These are phyloP conservation scores for Takashimella koratensis DNA, from an alignment of 1,284 basidiomycete genomes.

Conservation along the genomic window DNA sequence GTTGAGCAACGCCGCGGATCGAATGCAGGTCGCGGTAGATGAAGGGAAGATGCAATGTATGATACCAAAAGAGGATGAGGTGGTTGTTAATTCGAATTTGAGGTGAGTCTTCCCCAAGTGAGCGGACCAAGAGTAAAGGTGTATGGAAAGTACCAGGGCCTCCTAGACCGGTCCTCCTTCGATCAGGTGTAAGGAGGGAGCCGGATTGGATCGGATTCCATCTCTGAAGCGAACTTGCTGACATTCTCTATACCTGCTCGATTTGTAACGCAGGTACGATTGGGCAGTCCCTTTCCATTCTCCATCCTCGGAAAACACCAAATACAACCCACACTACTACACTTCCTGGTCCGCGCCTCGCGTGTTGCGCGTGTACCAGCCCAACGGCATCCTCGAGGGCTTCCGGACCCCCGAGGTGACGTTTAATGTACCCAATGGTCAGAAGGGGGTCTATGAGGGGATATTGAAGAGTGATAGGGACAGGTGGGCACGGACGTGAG, in stretches of 20 bases:
- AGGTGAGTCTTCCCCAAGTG: conserved; percentile 11
- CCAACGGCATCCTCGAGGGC: no score
- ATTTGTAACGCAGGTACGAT: conserved; percentile 17
- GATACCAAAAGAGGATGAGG: conserved; percentile 15
- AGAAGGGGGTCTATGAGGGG: background rate
- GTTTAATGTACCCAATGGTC: background rate
- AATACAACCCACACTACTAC: conserved; percentile 16
- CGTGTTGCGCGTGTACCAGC: conserved; percentile 25
- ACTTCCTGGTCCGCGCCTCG: conserved; percentile 14
- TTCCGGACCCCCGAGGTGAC: background rate
- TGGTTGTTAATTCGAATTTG: conserved; percentile 27
- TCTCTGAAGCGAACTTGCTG: no score
- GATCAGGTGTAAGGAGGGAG: no score
- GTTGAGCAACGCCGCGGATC: conserved; percentile 16
- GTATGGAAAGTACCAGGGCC: no score
- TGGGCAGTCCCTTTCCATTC: conserved; percentile 27
- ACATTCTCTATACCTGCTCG: background rate
- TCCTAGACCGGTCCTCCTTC: no score
- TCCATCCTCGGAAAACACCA: no score
- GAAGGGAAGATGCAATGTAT: conserved; percentile 16
- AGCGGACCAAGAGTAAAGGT: no score
- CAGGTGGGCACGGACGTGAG: no score
- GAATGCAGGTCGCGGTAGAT: conserved; percentile 10
- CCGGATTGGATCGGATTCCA: no score
- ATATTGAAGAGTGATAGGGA: background rate